Evolutionary conservation across 2,329 filamentous ascomycete genomes (phyloP), one percentile per base, ranked within the genome.

Genomic region (Penicillium freii): DNA sequence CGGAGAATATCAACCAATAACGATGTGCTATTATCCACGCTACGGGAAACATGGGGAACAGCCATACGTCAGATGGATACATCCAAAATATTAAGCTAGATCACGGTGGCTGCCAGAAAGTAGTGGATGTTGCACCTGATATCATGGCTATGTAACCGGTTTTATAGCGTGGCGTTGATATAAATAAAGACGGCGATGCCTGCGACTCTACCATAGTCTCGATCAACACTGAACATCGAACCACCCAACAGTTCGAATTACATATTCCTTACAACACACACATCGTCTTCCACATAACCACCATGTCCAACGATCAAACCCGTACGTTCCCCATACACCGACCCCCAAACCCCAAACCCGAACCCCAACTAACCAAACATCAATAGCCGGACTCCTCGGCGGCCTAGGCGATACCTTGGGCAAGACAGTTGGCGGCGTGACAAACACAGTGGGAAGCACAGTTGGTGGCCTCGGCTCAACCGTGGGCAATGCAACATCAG

Each of bases 401-500:
- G 67, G 68, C 21, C 39, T 71, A 8, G 63, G 62, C 29, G 65
- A 70, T 44, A 69, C 66, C 34, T 31, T 71, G 17, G 68, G 68
- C 43, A 68, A 69, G 40, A 69, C 69, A 27, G 66, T 71, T 29
- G 66, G 67, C 56, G 73, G 73, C 51, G 62, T 73, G 11, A 71
- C 71, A 40, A 68, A 68, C 60, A 73, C 71, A 2, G 50, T 70
- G 2, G 70, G 71, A 39, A 45, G 31, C 31, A 58, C 65, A 5
- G 67, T 72, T 21, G 60, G 67, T 11, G 68, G 70, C 21, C 54
- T 74, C 5, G 70, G 71, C 19, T 68, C 67, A 51, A 74, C 72
- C 4, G 71, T 73, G 11, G 72, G 73, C 34, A 66, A 69, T 50
- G 68, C 69, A 52, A 73, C 72, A 23, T 65, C 71, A 19, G 67